Evolutionary conservation across 2,329 filamentous ascomycete genomes (phyloP), one percentile per base, ranked within the genome.

Genomic region (Nothophoma quercina): DNA sequence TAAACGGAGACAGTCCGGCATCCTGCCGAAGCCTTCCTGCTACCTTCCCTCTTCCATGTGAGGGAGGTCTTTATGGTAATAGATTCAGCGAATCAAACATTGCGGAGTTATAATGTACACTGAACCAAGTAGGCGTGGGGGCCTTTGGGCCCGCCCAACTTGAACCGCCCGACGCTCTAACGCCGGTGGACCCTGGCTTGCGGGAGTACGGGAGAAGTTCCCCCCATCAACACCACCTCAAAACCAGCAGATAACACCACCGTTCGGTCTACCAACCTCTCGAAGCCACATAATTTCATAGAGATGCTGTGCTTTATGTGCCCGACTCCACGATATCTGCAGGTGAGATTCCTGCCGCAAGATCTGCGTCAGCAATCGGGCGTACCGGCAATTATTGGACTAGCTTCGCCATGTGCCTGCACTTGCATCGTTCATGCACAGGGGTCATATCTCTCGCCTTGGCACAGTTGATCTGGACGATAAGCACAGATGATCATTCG

Each of bases 121-220:
- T 30, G 29, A 35, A 21, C 15, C n/a, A 13, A 28, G 16, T 21
- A 28, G 29, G 33, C 22, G 43, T 48, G 43, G 50, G 42, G 42
- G 42, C 36, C 30, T 38, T 13, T 29, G 15, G 5, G 42, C 36
- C 42, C 25, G 49, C 26, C 22, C 22, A 21, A 10, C 38, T 33
- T n/a, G 15, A 25, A 34, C 28, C 22, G 32, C 29, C 29, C 32
- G 32, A 34, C 28, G 38, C 40, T 30, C 42, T 18, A 26, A 42
- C 41, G 30, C 32, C 23, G 10, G n/a, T 30, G 48, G 45, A 55
- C 51, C 55, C 48, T 49, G 46, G 30, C 39, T 33, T 44, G 51
- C 54, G 55, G 55, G 49, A 58, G 41, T 28, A 48, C 48, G 38
- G 55, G 51, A 48, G 42, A 22, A 22, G 7, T 13, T 38, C 25